phyloP scores from a whole-genome alignment of 257 asterid genomes.

The Vinca minor region DNA sequence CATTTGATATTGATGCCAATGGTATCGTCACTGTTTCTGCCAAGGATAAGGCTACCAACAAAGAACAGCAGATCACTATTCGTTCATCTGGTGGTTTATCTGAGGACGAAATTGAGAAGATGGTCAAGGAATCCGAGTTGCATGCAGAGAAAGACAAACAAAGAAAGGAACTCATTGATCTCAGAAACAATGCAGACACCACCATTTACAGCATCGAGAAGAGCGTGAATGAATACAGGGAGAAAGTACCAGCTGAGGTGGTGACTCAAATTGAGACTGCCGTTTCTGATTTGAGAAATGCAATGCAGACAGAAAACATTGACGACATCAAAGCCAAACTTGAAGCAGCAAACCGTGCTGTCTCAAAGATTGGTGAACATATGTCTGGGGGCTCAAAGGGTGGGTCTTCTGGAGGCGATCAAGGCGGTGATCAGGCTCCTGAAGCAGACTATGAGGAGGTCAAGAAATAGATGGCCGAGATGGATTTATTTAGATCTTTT shows the following conservation, averaged over 20 bases:
- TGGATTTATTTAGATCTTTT: background rate
- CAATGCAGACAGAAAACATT: conserved; percentile 32
- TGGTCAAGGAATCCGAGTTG: conserved; percentile 75
- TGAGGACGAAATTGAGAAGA: conserved; percentile 62
- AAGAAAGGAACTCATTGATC: conserved; percentile 53
- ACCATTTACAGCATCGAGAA: conserved; percentile 61
- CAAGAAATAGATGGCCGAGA: conserved; percentile 51
- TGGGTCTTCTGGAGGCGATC: conserved; percentile 35
- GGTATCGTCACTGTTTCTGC: conserved; percentile 82
- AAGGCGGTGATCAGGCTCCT: conserved; percentile 59
- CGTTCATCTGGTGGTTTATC: conserved; percentile 74
- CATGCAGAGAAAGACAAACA: conserved; percentile 63
- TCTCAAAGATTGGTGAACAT: conserved; percentile 70
- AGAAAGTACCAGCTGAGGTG: conserved; percentile 59
- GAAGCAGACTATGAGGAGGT: conserved; percentile 84
- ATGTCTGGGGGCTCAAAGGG: conserved; percentile 43
- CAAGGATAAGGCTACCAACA: conserved; percentile 64
- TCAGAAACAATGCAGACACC: conserved; percentile 57
- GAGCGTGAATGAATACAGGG: conserved; percentile 59
- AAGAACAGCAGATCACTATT: conserved; percentile 75
- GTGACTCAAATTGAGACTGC: conserved; percentile 57
- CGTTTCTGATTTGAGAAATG: conserved; percentile 48
- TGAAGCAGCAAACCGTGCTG: conserved; percentile 66
- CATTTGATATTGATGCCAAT: conserved; percentile 79
- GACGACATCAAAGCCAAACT: conserved; percentile 58